phyloP scores from a whole-genome alignment of 805 yeast genomes.

The Naumovozyma baii region DNA sequence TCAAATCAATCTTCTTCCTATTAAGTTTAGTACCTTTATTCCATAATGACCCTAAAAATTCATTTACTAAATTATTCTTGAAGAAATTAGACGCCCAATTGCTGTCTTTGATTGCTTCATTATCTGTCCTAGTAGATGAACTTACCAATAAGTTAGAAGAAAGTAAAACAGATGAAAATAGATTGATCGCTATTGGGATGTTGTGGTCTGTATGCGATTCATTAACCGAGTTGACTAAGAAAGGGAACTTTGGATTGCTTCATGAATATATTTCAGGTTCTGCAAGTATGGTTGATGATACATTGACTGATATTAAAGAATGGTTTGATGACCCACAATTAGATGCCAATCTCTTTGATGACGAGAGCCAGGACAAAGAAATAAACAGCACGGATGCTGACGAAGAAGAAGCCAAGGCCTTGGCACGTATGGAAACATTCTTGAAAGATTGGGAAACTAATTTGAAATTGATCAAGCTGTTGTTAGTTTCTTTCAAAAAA shows the following conservation, averaged over 20 bases:
- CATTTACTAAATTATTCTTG: constrained; percentile 17
- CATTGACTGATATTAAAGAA: constrained; percentile 54
- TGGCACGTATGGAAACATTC: constrained; percentile 28
- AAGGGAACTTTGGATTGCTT: constrained; percentile 47
- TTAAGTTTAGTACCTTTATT: constrained; percentile 25
- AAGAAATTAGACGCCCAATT: constrained; percentile 14
- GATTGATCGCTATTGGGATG: constrained; percentile 54
- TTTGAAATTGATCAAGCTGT: constrained; percentile 43
- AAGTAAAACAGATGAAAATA: constrained; percentile 27
- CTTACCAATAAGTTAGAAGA: constrained; percentile 14
- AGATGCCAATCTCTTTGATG: constrained; percentile 33
- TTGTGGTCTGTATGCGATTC: constrained; percentile 62
- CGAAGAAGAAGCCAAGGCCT: constrained; percentile 27
- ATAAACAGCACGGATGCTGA: constrained; percentile 26
- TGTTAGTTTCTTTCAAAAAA: constrained; percentile 49
- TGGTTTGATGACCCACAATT: constrained; percentile 57
- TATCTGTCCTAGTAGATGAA: constrained; percentile 15
- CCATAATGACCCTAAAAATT: constrained; percentile 13
- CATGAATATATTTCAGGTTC: constrained; percentile 33
- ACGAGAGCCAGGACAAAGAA: constrained; percentile 23
- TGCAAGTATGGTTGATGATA: constrained; percentile 45
- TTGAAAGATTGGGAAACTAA: constrained; percentile 39
- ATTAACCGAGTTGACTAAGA: constrained; percentile 33
- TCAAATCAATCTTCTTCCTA: constrained; percentile 19
- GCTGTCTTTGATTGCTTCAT: constrained; percentile 18